These are phyloP conservation scores for Backusella circina DNA, from an alignment of 192 early-diverging fungal species.

Conservation along the genomic window DNA sequence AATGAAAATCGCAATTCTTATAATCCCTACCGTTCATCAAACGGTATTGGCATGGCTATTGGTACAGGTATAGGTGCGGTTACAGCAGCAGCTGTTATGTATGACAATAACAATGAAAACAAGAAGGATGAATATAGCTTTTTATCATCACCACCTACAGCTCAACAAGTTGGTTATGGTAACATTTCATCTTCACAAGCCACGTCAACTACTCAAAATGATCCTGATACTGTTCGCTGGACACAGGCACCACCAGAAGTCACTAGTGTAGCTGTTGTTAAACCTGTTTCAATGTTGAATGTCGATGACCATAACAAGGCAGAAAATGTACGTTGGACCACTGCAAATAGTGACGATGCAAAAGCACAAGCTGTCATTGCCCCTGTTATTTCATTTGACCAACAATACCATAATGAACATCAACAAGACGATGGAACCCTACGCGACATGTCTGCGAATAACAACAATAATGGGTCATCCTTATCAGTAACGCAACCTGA, in stretches of 20 bases:
- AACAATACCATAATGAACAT: not conserved
- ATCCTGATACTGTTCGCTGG: conserved; percentile 4
- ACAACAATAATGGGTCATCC: not conserved
- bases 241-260: not conserved
- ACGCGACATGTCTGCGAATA: not conserved
- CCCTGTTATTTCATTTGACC: not conserved
- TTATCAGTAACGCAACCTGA: not conserved
- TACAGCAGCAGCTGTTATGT: not conserved
- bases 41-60: not conserved
- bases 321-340: conserved; percentile 9
- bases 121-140: not conserved
- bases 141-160: not conserved
- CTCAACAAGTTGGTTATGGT: not conserved
- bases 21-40: not conserved
- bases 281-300: not conserved
- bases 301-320: not conserved
- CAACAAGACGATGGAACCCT: not conserved
- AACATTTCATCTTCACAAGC: not conserved
- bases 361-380: not conserved
- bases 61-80: not conserved
- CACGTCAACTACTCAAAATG: not conserved
- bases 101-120: not conserved
- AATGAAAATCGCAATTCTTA: not conserved
- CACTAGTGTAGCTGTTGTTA: not conserved
- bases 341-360: not conserved